Evolutionary conservation across 345 rosid genomes (phyloP).

Genomic region (Linum usitatissimum): DNA sequence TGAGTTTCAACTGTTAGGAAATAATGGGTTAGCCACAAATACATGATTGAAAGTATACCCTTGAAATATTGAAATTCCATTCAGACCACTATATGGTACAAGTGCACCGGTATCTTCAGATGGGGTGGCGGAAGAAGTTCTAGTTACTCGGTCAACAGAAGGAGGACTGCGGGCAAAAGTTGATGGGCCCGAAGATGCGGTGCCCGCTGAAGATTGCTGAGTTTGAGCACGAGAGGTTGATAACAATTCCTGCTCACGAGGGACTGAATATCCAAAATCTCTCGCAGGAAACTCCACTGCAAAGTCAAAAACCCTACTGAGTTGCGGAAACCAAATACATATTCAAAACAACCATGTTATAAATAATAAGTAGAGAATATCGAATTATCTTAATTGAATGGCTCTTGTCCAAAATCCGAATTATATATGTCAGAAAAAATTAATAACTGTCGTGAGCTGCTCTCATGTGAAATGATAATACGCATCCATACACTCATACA

Average conservation of each 20-base stretch:
- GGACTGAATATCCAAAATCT: constrained; percentile 33
- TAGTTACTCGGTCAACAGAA: constrained; percentile 18
- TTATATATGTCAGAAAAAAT: not conserved
- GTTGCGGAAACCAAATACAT: not conserved
- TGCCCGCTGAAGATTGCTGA: constrained; percentile 19
- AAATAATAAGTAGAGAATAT: not conserved
- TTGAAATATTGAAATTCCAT: constrained; percentile 64
- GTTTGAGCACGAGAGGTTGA: constrained; percentile 33
- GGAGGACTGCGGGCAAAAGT: constrained; percentile 28
- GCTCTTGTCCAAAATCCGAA: not conserved
- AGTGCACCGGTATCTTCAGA: constrained; percentile 31
- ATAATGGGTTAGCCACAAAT: too few species aligned
- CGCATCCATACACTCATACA: not conserved
- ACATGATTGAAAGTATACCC: constrained; percentile 37
- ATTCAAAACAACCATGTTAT: not conserved
- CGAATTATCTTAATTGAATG: not conserved
- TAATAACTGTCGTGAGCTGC: not conserved
- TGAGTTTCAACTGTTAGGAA: too few species aligned
- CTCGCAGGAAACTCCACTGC: constrained; percentile 45
- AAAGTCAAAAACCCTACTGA: not conserved
- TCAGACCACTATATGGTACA: constrained; percentile 29
- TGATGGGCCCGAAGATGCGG: constrained; percentile 41
- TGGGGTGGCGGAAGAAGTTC: constrained; percentile 26
- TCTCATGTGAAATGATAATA: not conserved
- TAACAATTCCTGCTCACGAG: constrained; percentile 42